Conservation (phyloP, 805 yeast genomes). For the Lachancea sp. region DNA sequence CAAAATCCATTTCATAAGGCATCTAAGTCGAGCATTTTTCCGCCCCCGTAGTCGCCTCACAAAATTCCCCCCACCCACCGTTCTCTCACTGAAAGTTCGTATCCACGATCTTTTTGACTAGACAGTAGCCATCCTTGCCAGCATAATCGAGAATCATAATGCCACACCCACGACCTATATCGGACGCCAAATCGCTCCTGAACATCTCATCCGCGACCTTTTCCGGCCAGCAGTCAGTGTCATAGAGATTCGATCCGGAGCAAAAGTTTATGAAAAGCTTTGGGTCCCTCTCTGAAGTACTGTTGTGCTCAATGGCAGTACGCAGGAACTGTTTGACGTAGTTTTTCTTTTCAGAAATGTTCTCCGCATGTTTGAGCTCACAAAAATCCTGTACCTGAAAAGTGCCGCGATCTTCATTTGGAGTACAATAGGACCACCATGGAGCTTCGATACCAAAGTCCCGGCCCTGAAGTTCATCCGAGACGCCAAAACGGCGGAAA, state of each 20-base stretch:
- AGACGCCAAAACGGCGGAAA: conserved; percentile 61
- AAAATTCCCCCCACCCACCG: too few species aligned
- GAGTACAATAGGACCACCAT: conserved; percentile 59
- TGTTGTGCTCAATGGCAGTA: conserved; percentile 46
- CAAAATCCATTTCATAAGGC: too few species aligned
- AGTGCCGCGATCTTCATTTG: conserved; percentile 56
- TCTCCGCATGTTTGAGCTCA: conserved; percentile 48
- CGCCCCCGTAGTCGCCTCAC: too few species aligned
- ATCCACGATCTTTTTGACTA: conserved; percentile 45
- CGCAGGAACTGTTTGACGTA: conserved; percentile 51
- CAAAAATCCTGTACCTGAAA: conserved; percentile 70
- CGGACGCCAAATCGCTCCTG: conserved; percentile 39
- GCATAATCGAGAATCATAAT: conserved; percentile 63
- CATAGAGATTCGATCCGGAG: conserved; percentile 66
- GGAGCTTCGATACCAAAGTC: conserved; percentile 60
- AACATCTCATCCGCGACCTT: conserved; percentile 50
- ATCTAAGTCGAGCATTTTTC: too few species aligned
- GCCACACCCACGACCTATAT: conserved; percentile 53
- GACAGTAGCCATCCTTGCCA: conserved; percentile 54
- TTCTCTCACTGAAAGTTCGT: conserved; percentile 34
- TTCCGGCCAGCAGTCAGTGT: conserved; percentile 69
- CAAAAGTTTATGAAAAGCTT: conserved; percentile 68
- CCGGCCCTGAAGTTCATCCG: conserved; percentile 16
- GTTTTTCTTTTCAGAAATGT: conserved; percentile 48
- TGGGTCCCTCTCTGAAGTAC: conserved; percentile 38